Evolutionary conservation across 2,329 filamentous ascomycete species (phyloP), one percentile per base, ranked within the genome.

Genomic region (Aspergillus fumigatiaffinis): DNA sequence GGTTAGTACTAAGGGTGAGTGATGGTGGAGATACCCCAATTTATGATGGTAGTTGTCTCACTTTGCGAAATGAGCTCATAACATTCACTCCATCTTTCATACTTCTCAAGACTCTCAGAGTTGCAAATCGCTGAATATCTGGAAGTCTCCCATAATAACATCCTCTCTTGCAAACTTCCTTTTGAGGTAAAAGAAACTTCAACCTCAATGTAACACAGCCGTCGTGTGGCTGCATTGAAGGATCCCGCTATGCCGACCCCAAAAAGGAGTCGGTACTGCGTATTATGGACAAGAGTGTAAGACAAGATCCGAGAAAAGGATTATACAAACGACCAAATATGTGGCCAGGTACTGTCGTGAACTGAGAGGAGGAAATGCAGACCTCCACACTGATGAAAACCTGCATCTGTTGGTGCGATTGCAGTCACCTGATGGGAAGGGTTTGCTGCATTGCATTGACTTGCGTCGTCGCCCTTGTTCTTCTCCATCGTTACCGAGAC

Each of bases 361-460:
- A 42, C 17, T 23, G 51, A n/a, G 50, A 56, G 25, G 54, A 53
- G 55, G 29, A 28, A 51, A 52, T 52, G 52, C 56, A 58, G 49
- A 52, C 51, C 53, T 53, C 35, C 42, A 46, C 44, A 32, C 23
- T 53, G 32, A 35, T 50, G 46, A 29, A 32, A 42, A 25, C 35
- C 46, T 28, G 53, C 50, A 55, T 51, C 50, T 50, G 21, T 47
- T 47, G 51, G 51, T 52, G 51, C 38, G 9, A 23, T 42, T n/a
- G 17, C 50, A 48, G 58, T 57, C 55, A 60, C 56, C 55, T 60
- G 55, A 55, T 47, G 32, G 29, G 32, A 44, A 55, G 53, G 38
- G 53, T 56, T 53, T 56, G 50, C 41, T 29, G 44, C 52, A 46
- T 46, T 56, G 42, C 47, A 21, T 49, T 42, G n/a, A 42, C n/a